Evolutionary conservation across 495 filamentous ascomycete genomes (phyloP), one percentile per base, ranked within the genome.

Genomic region (Hyaloscypha hepaticicola): DNA sequence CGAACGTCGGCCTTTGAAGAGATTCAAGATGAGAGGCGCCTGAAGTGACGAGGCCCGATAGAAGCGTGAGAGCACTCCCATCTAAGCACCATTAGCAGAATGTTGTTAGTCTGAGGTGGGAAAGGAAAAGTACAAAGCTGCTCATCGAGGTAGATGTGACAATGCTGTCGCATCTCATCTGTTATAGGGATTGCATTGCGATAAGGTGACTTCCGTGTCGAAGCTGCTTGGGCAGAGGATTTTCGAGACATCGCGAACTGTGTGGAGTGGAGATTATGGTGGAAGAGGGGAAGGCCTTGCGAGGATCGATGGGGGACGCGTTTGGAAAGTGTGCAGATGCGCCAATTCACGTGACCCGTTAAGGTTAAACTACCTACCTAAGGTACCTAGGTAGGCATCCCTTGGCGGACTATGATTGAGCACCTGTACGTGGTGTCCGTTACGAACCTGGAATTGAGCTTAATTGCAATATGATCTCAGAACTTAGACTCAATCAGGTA

Each of bases 121-220:
- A 25, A 6, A 50, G 22, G 48, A 28, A 31, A 5, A 29, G 33
- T 75, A 91, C 89, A 89, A 22, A 92, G 83, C 41, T 85, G 80
- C 72, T 94, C 91, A 71, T 93, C 90, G 4, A 94, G 78, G 73
- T 89, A 91, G 29, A 92, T 88, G 55, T 83, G 83, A 53, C 82
- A 85, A 68, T 91, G 86, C 50, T 86, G 77, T 28, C 79, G 81
- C 7, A 93, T 73, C 65, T 88, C 84, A 55, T 81, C 84, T 0
- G 88, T 84, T 1, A 92, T 73, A 29, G 74, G 73, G 52, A 76
- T 79, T 3, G 82, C 79, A 16, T 79, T 74, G 49, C 85, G 83
- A 70, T 85, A 88, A n/a, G 56, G 55, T 25, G 63, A 48, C n/a
- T 41, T 55, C 19, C 12, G 63, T 55, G 71, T 67, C 29, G 66